Evolutionary conservation across 2,329 filamentous ascomycete species (phyloP), one percentile per base, ranked within the genome.

Genomic region (Plenodomus lindquistii): DNA sequence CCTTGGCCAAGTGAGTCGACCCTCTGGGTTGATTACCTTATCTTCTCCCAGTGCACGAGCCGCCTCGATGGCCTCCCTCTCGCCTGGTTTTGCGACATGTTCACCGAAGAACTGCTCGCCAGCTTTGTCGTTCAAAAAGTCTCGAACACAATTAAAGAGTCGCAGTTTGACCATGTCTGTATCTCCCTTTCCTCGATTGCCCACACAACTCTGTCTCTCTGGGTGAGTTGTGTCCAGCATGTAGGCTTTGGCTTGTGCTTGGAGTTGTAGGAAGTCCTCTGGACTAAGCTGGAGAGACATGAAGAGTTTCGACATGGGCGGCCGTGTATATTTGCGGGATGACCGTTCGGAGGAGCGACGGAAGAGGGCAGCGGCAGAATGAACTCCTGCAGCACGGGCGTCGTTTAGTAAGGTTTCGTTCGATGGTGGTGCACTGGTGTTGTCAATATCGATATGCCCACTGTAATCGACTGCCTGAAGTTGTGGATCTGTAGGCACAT

Each of bases 241-340:
- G 59, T 80, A 84, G 10, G 66, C 64, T 52, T 84, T 84, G 0
- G 81, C 81, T 13, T 78, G 79, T 16, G 79, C 75, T 59, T 83
- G 81, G 6, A 84, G 66, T 40, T 79, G 76, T 15, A 84, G 61
- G 52, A 83, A 84, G 50, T 79, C 79, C 62, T 83, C 81, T 0
- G 81, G 79, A 2, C 77, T 78, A 16, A 84, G 70, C 53, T 81
- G 78, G 15, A 84, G 73, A 1, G 80, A 82, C 21, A 78, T 68
- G 56, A 82, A 83, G 31, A 84, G 71, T 50, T 81, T 82, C 35
- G 79, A 81, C 73, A 83, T 82, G 4, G 81, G 79, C 17, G 81
- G 81, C 1, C 81, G 77, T 1, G 80, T 83, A 57, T 81, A 78
- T 57, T 83, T 83, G 63, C 81, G 81, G 42, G 77, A 75, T 27